Percentiles rank a stretch among this genome's conserved stretches.
phyloP scores from a whole-genome alignment of 257 asterid species.

The Solanum paucissectum region DNA sequence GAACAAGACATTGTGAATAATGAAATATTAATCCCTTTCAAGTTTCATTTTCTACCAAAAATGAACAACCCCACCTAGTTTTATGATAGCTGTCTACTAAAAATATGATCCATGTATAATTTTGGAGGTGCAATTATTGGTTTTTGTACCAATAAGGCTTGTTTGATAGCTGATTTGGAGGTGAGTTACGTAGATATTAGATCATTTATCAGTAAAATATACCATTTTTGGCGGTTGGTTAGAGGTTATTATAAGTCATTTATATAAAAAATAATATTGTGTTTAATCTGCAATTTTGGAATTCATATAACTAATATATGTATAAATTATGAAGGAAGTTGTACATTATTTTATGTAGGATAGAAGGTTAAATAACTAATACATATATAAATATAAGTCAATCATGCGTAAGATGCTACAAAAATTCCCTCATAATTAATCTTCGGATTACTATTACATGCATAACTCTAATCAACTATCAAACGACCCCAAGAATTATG shows the following conservation, averaged over 20 bases:
- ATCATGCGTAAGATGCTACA: neutral
- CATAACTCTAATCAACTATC: neutral
- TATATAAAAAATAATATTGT: neutral
- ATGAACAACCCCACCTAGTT: slow-evolving; percentile 33
- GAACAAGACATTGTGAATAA: slow-evolving; percentile 29
- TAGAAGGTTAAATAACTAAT: neutral
- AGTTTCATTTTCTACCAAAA: slow-evolving; percentile 24
- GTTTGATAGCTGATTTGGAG: neutral
- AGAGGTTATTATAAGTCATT: neutral
- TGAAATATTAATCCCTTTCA: slow-evolving; percentile 13
- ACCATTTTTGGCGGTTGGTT: accelerated
- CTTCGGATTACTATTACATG: accelerated
- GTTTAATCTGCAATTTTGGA: too few relatives aligned
- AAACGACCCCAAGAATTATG: neutral
- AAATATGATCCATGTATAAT: slow-evolving; percentile 30
- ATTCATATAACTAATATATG: neutral
- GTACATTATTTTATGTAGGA: neutral
- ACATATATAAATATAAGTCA: neutral
- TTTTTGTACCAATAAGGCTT: neutral
- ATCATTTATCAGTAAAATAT: neutral
- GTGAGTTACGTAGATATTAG: neutral
- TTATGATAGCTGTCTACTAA: slow-evolving; percentile 36
- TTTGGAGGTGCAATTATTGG: slow-evolving; percentile 42
- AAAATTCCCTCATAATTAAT: neutral
- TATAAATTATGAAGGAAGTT: neutral